phyloP scores from a whole-genome alignment of 768 basidiomycete genomes.

The Naganishia vishniacii region DNA sequence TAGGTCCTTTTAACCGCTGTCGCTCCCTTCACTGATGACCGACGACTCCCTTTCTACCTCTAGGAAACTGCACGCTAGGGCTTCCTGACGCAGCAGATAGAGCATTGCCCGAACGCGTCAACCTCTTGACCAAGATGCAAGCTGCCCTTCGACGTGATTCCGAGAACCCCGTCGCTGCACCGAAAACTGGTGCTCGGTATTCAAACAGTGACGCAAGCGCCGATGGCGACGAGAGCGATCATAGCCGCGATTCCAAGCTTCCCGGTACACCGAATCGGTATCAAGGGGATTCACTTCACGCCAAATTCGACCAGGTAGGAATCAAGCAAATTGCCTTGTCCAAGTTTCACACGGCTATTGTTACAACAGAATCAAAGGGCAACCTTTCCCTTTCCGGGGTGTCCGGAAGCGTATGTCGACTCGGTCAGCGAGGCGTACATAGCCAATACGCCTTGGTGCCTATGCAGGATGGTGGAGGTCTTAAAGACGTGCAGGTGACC shows the following conservation, averaged over 20 bases:
- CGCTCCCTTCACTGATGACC: neutral
- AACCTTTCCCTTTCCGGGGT: constrained; percentile 76
- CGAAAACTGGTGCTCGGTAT: constrained; percentile 23
- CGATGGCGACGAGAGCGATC: constrained; percentile 31
- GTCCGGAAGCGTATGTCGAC: constrained; percentile 48
- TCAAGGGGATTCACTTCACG: constrained; percentile 33
- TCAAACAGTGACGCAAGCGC: constrained; percentile 28
- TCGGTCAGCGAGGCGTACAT: constrained; percentile 65
- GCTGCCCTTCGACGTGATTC: constrained; percentile 20
- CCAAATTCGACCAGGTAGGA: constrained; percentile 60
- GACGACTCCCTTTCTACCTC: neutral
- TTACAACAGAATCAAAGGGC: constrained; percentile 66
- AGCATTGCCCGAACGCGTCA: constrained; percentile 67
- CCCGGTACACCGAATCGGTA: neutral
- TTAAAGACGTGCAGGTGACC: constrained; percentile 56
- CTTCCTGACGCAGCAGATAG: constrained; percentile 74
- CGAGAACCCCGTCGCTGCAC: constrained; percentile 1
- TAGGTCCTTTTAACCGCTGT: constrained; percentile 19
- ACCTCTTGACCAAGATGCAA: constrained; percentile 51
- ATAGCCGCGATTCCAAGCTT: constrained; percentile 35
- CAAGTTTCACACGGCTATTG: constrained; percentile 72
- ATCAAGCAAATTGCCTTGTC: constrained; percentile 73
- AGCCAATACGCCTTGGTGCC: constrained; percentile 68
- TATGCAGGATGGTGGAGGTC: constrained; percentile 57
- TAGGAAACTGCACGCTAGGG: constrained; percentile 78